These are phyloP conservation scores for Geotrichum carabidarum DNA, from an alignment of 1,139 yeast species.

Conservation along the genomic window DNA sequence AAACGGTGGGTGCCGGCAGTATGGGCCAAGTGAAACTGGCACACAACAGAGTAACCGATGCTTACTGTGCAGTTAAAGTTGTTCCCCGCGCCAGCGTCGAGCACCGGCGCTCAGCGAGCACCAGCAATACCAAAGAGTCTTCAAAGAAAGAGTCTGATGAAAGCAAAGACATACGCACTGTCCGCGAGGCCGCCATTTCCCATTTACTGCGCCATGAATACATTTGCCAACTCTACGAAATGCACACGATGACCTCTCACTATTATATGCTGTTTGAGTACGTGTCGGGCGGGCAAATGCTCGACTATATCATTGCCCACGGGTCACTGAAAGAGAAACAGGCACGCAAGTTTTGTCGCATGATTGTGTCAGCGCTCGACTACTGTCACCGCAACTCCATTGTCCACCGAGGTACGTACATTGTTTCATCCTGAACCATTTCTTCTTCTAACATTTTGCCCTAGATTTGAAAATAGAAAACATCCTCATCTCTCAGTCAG, in stretches of 20 bases:
- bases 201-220: conserved; percentile 84
- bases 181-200: conserved; percentile 92
- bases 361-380: conserved; percentile 88
- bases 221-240: conserved; percentile 85
- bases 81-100: conserved; percentile 64
- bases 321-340: conserved; percentile 90
- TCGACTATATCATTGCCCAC: conserved; percentile 93
- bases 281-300: conserved; percentile 95
- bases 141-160: conserved; percentile 79
- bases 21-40: conserved; percentile 98
- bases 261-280: conserved; percentile 95
- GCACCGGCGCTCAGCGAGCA: conserved; percentile 30
- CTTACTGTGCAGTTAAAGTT: conserved; percentile 61
- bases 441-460: background rate
- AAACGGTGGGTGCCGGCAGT: conserved; percentile 95
- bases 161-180: conserved; percentile 84
- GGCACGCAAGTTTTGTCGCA: conserved; percentile 91
- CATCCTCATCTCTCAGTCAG: conserved; percentile 86
- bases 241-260: conserved; percentile 94
- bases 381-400: conserved; percentile 90
- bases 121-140: conserved; percentile 33
- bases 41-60: conserved; percentile 72
- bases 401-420: conserved; percentile 58
- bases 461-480: conserved; percentile 87
- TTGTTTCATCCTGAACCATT: background rate